These are phyloP conservation scores for Nepenthes gracilis DNA, from an alignment of 148 eudicot genomes.

Conservation along the genomic window DNA sequence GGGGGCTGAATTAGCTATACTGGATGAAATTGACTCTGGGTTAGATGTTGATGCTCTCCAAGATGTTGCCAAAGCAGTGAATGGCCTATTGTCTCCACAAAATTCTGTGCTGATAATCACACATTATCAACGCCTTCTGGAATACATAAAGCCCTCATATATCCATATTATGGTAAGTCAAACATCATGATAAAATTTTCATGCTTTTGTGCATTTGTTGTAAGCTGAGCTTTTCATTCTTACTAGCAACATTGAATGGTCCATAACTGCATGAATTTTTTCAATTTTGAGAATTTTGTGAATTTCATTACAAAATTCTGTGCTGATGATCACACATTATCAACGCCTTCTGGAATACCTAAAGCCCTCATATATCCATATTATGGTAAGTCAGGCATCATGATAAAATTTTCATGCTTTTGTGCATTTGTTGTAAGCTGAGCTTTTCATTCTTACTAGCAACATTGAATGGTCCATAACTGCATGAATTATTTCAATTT, in stretches of 20 bases:
- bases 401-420: neutral
- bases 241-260: too few relatives aligned
- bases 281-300: too few relatives aligned
- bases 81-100: constrained; percentile 55
- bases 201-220: neutral
- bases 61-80: constrained; percentile 91
- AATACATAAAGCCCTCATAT: constrained; percentile 61
- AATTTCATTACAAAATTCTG: constrained; percentile 29
- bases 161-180: constrained; percentile 84
- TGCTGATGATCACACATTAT: constrained; percentile 94
- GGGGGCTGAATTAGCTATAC: constrained; percentile 88
- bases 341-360: constrained; percentile 73
- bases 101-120: constrained; percentile 95
- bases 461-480: too few relatives aligned
- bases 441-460: neutral
- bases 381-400: constrained; percentile 55
- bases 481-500: too few relatives aligned
- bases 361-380: constrained; percentile 68
- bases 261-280: too few relatives aligned
- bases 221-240: neutral
- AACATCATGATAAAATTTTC: neutral
- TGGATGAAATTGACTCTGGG: constrained; percentile 97
- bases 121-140: constrained; percentile 82
- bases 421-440: neutral
- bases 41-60: constrained; percentile 95